phyloP scores from a whole-genome alignment of 2,329 filamentous ascomycete genomes.

The Thielaviopsis musarum region DNA sequence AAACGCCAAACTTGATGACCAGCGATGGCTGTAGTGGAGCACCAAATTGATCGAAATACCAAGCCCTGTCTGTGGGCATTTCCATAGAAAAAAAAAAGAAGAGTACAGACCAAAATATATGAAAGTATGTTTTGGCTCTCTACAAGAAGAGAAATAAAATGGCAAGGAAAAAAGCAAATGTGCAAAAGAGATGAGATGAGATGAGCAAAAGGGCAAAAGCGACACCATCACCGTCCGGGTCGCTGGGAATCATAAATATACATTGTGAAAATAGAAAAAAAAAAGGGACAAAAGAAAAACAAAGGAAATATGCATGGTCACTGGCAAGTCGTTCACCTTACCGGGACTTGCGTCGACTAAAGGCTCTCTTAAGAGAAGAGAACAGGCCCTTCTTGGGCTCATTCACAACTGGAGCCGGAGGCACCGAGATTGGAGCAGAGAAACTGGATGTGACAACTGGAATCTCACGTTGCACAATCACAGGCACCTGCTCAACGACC shows the following conservation, averaged over 20 bases:
- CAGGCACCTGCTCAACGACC: neutral
- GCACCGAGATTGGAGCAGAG: neutral
- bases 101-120: neutral
- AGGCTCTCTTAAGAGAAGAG: conserved; percentile 10
- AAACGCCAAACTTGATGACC: neutral
- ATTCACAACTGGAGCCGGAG: too few species aligned
- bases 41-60: neutral
- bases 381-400: conserved; percentile 11
- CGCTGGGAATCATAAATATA: neutral
- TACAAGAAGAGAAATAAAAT: neutral
- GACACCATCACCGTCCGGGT: neutral
- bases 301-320: neutral
- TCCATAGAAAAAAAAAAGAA: neutral
- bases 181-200: neutral
- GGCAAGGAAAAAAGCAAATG: neutral
- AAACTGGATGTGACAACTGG: neutral
- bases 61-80: conserved; percentile 2
- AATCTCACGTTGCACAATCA: neutral
- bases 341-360: conserved; percentile 8
- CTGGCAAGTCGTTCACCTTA: neutral
- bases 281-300: neutral
- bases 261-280: neutral
- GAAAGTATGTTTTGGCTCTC: neutral
- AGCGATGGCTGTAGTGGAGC: neutral
- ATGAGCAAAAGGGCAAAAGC: neutral